Base-by-base conservation (phyloP, 2,329 filamentous ascomycete species). In the Calonectria hongkongensis region DNA sequence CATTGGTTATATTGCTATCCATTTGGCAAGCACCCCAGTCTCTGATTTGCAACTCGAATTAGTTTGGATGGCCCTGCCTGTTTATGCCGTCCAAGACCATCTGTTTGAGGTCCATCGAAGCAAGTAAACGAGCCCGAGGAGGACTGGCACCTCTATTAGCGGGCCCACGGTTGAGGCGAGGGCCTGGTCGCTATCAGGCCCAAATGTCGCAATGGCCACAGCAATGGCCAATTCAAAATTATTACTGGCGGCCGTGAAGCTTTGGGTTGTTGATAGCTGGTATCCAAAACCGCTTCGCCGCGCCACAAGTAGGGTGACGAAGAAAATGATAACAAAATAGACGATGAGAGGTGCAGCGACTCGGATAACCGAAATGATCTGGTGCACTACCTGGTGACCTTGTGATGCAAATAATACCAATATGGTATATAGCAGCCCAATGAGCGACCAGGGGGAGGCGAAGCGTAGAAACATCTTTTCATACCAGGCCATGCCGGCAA, bases 221-320 rank as follows among this genome's bases (percentile, higher is more conserved):
- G 95, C 95, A 83, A 98, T 98, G 0, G 95, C 95, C 30, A 98
- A 86, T 85, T 98, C 95, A 79, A 98, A 98, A 81, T 98, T 98
- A 81, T 98, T 98, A 82, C 95, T 98, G 0, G 94, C 94, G 0
- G 95, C 96, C 0, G 94, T 97, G 79, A 98, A 97, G 80, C 94
- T 95, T 84, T 97, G 95, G 2, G 95, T 96, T 13, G 89, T 88
- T 1, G 90, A 89, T 1, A 95, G 82, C 41, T 88, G 88, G 81
- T 97, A 97, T 0, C 91, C 91, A 71, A 95, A 95, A 0, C 94
- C 93, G 18, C 93, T 84, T n/a, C 87, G 88, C 62, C 88, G 87
- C 3, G 91, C 89, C 2, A 92, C 84, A 51, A 86, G 86, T 1
- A 97, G 85, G 0, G 94, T 97, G 2, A 87, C 78, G 58, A 91